phyloP scores from a whole-genome alignment of 177 flowering plant species.

The Telopea speciosissima region DNA sequence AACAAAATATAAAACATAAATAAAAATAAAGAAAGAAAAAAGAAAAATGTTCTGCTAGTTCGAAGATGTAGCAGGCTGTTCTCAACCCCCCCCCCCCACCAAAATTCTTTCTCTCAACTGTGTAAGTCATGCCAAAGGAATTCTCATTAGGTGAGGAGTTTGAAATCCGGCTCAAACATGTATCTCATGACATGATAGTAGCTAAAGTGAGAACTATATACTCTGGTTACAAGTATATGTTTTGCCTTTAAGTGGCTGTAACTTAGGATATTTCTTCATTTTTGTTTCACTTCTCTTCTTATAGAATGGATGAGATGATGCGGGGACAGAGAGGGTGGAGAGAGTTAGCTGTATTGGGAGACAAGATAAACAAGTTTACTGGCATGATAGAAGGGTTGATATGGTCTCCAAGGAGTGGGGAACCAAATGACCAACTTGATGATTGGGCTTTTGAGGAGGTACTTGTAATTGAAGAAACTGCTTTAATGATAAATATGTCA shows the following conservation, averaged over 20 bases:
- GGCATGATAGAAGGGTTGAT: constrained; percentile 93
- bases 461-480: neutral
- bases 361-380: constrained; percentile 65
- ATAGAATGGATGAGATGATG: constrained; percentile 99
- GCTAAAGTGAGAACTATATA: neutral
- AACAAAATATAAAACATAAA: no score
- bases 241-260: neutral
- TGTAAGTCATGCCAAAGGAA: neutral
- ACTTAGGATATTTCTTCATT: neutral
- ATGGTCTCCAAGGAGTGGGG: constrained; percentile 80
- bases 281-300: constrained; percentile 3
- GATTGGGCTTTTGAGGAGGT: constrained; percentile 93
- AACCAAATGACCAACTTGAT: constrained; percentile 45
- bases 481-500: neutral
- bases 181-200: neutral
- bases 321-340: constrained; percentile 86
- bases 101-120: neutral
- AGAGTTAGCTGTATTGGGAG: constrained; percentile 80
- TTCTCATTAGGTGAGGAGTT: neutral
- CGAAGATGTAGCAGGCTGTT: neutral
- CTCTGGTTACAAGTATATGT: neutral
- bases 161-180: neutral
- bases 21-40: no score
- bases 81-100: neutral
- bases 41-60: neutral